A percentile compares a stretch with the other conserved stretches of the same genome.
Conservation (phyloP, 805 yeast genomes). For the Candida dendrica region DNA sequence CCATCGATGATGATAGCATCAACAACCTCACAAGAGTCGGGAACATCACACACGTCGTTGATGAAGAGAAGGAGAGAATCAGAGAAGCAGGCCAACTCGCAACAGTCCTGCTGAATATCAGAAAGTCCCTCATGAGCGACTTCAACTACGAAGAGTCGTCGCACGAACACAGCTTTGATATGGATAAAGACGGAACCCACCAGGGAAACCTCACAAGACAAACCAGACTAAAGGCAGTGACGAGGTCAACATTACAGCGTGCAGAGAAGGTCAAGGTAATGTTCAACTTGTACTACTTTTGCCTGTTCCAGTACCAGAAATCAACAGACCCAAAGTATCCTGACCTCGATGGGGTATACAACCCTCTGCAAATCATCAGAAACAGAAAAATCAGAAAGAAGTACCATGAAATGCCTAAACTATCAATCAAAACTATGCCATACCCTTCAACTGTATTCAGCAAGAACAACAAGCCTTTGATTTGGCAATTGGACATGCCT, state of each 20-base stretch:
- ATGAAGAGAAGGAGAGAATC: conserved; percentile 6
- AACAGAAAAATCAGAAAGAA: conserved; percentile 55
- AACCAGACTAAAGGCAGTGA: not conserved
- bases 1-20: not conserved
- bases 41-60: conserved; percentile 3
- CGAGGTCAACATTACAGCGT: conserved; percentile 33
- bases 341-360: conserved; percentile 62
- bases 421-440: conserved; percentile 43
- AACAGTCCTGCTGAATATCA: conserved; percentile 31
- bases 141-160: conserved; percentile 18
- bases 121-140: conserved; percentile 35
- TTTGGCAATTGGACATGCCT: conserved; percentile 60
- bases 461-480: conserved; percentile 34
- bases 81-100: conserved; percentile 33
- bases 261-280: conserved; percentile 43
- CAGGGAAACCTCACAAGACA: conserved; percentile 1
- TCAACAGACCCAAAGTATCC: conserved; percentile 12
- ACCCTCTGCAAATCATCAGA: conserved; percentile 78
- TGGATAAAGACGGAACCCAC: conserved; percentile 12
- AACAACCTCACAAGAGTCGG: conserved; percentile 1
- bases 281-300: conserved; percentile 19
- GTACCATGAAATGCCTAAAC: conserved; percentile 39
- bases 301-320: conserved; percentile 16
- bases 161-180: conserved; percentile 11
- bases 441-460: conserved; percentile 62